phyloP scores from a whole-genome alignment of 306 rosid genomes.

The Dalbergia oliveri region DNA sequence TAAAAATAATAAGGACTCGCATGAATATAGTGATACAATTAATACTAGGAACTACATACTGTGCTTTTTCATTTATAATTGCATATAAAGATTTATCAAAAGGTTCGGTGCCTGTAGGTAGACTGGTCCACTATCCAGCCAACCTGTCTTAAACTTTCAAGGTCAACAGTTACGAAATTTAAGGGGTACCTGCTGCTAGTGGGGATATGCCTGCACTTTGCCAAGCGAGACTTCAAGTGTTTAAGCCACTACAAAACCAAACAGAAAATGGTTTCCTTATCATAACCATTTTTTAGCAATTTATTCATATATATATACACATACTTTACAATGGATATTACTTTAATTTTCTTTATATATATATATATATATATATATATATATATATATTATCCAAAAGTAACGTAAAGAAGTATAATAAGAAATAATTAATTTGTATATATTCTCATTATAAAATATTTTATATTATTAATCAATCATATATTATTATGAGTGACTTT shows the following conservation, averaged over 20 bases:
- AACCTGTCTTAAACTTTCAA: conserved; percentile 44
- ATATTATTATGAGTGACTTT: no score
- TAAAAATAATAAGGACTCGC: background rate
- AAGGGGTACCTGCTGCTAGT: conserved; percentile 5
- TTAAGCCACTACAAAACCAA: conserved; percentile 39
- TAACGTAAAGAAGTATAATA: background rate
- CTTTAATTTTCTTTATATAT: no score
- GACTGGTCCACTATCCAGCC: background rate
- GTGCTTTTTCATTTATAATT: background rate
- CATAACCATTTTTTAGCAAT: background rate
- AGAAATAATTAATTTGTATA: no score
- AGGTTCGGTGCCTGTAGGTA: background rate
- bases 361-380: no score
- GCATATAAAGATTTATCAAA: conserved; percentile 3
- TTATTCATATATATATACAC: no score
- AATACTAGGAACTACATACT: background rate
- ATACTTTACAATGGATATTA: no score
- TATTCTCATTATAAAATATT: no score
- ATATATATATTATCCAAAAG: no score
- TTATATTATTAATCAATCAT: no score
- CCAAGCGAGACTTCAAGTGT: conserved; percentile 39
- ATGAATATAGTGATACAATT: background rate
- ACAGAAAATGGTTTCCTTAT: background rate
- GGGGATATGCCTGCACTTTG: conserved; percentile 44
- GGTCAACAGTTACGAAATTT: conserved; percentile 12